Evolutionary conservation across 2,329 filamentous ascomycete species (phyloP), one percentile per base, ranked within the genome.

Genomic region (Fusarium hainanense): DNA sequence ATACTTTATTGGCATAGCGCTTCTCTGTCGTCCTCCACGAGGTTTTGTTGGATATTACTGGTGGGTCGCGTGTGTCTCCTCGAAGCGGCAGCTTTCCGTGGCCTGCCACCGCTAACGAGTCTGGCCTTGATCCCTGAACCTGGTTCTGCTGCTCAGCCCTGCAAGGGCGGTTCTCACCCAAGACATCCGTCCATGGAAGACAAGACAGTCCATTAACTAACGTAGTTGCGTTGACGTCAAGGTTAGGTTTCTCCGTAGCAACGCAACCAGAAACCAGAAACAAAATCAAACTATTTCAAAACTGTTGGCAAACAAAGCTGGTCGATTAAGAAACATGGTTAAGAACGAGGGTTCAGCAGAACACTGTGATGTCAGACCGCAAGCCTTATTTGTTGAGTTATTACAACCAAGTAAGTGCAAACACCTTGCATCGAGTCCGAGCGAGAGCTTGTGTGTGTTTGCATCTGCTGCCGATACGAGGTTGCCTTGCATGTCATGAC

Each of bases 1-100:
- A 42, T 58, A 43, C 61, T 50, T 52, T 47, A 56, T 54, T 68
- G 60, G 58, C 44, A 30, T 68, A 57, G 50, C 30, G 44, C 20
- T 34, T 27, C 58, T 52, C 34, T 54, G 46, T 55, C 52, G 49
- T 49, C 48, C 44, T 67, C 42, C 58, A 56, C 44, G 57, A 37
- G 58, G 34, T 47, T 54, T 63, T 48, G 21, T 51, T 66, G 40
- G 18, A 51, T n/a, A 52, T 52, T 42, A 52, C 49, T 41, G 49
- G 61, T 40, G 51, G 40, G 37, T 69, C 54, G 42, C 28, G 54
- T 69, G 54, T 69, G 54, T 41, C 51, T 51, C 43, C 43, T 18
- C 46, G 54, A 44, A 43, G 67, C 66, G 67, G 62, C 57, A 59
- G 54, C 58, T 60, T 70, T 70, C 68, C 63, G 67, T 62, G 14